A percentile compares a stretch with the other conserved stretches of the same genome.
Conservation (phyloP, 805 yeast species). For the Saturnispora mendoncae region DNA sequence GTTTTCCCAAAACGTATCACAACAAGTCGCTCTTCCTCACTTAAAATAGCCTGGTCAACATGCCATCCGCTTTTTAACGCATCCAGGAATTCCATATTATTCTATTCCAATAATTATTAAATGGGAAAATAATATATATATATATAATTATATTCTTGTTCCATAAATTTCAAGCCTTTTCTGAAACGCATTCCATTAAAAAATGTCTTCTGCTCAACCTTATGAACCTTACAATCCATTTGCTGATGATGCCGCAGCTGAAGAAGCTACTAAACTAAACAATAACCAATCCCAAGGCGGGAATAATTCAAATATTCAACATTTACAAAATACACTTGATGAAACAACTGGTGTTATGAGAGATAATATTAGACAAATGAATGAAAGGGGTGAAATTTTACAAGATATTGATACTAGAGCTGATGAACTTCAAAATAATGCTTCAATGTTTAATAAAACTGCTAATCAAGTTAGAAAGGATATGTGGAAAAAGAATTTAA, state of each 20-base stretch:
- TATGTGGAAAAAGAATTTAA: constrained; percentile 99
- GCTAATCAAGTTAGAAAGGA: constrained; percentile 96
- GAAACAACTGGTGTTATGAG: constrained; percentile 97
- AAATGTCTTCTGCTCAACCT: constrained; percentile 29
- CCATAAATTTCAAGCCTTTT: neutral
- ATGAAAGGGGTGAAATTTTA: constrained; percentile 88
- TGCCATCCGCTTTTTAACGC: constrained; percentile 88
- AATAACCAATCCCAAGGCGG: constrained; percentile 14
- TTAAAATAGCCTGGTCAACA: constrained; percentile 91
- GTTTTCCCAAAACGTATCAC: constrained; percentile 85
- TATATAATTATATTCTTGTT: too few relatives aligned
- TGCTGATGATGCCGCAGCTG: constrained; percentile 24
- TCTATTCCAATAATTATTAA: too few relatives aligned
- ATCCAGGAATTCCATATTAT: constrained; percentile 73
- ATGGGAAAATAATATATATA: too few relatives aligned
- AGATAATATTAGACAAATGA: constrained; percentile 91
- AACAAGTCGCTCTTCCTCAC: constrained; percentile 83
- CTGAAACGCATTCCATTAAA: too few relatives aligned
- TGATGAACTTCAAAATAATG: constrained; percentile 82
- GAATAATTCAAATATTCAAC: constrained; percentile 23
- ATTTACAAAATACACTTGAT: constrained; percentile 27
- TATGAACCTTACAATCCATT: constrained; percentile 31
- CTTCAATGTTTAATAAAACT: constrained; percentile 91
- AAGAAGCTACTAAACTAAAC: constrained; percentile 13
- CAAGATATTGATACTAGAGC: constrained; percentile 91